A percentile compares a stretch with the other conserved stretches of the same genome.
Conservation (phyloP, 768 basidiomycete genomes). For the Phylloporus scabripes region DNA sequence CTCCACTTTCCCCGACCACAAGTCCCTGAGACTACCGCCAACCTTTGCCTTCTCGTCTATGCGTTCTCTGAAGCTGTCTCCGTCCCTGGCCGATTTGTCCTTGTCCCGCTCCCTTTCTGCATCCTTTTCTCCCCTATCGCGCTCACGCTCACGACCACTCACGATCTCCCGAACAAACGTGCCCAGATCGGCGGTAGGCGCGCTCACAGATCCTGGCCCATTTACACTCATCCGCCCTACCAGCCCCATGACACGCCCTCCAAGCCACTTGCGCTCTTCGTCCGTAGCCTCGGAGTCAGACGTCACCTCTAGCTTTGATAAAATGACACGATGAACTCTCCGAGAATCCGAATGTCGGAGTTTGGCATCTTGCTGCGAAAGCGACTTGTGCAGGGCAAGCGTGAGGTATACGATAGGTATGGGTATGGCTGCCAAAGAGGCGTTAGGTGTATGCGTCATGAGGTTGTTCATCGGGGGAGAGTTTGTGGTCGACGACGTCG, state of each 20-base stretch:
- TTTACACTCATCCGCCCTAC: slow-evolving; percentile 34
- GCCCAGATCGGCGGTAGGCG: slow-evolving; percentile 48
- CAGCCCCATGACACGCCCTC: slow-evolving; percentile 35
- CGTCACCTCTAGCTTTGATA: slow-evolving; percentile 48
- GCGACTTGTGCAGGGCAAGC: slow-evolving; percentile 17
- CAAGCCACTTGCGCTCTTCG: slow-evolving; percentile 28
- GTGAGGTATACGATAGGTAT: slow-evolving; percentile 20
- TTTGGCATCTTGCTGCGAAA: slow-evolving; percentile 26
- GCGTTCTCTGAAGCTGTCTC: slow-evolving; percentile 30
- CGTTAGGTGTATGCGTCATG: slow-evolving; percentile 13
- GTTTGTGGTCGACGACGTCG: slow-evolving; percentile 1
- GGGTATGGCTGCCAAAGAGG: not conserved
- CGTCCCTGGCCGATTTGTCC: slow-evolving; percentile 33
- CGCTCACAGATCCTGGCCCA: slow-evolving; percentile 39
- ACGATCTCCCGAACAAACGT: slow-evolving; percentile 44
- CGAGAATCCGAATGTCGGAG: slow-evolving; percentile 44
- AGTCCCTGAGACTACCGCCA: slow-evolving; percentile 29
- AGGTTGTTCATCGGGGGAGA: slow-evolving; percentile 8
- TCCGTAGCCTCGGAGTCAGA: slow-evolving; percentile 30
- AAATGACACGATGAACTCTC: slow-evolving; percentile 56
- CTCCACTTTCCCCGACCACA: slow-evolving; percentile 33
- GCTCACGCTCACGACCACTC: slow-evolving; percentile 28
- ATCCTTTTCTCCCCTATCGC: slow-evolving; percentile 27
- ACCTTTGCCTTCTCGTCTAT: slow-evolving; percentile 32
- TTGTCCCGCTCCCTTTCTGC: slow-evolving; percentile 31